Evolutionary conservation across 345 rosid species (phyloP).

Genomic region (Turnera subulata): DNA sequence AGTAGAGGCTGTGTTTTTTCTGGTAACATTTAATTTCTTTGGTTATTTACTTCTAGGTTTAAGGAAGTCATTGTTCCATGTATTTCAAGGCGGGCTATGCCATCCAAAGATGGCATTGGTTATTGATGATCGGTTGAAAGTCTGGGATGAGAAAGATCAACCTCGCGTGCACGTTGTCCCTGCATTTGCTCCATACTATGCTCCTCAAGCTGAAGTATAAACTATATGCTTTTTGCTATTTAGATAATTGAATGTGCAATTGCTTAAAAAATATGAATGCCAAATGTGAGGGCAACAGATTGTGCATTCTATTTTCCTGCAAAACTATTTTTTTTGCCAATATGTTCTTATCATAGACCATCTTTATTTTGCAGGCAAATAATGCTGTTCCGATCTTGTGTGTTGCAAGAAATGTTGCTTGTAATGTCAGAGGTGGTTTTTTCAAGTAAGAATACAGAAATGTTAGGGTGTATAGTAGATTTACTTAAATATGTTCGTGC

Average conservation of each 20-base stretch:
- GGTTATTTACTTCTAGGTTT: conserved; percentile 40
- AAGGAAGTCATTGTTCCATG: conserved; percentile 81
- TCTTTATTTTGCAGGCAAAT: conserved; percentile 51
- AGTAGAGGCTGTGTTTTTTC: not conserved
- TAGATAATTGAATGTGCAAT: conserved; percentile 17
- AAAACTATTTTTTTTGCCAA: conserved; percentile 10
- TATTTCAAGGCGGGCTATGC: conserved; percentile 83
- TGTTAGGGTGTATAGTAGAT: not conserved
- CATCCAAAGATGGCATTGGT: conserved; percentile 97
- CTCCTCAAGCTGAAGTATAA: conserved; percentile 97
- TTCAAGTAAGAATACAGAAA: conserved; percentile 59
- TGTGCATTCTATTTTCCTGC: not conserved
- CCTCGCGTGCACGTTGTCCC: conserved; percentile 97
- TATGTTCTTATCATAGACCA: conserved; percentile 20
- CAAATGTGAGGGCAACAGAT: not conserved
- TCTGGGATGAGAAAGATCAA: conserved; percentile 99
- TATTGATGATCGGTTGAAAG: conserved; percentile 94
- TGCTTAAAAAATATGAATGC: not conserved
- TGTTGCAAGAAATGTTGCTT: conserved; percentile 93
- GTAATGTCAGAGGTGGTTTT: conserved; percentile 94
- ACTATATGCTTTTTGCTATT: conserved; percentile 17
- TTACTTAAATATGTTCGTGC: conserved; percentile 8
- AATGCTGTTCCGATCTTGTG: conserved; percentile 79
- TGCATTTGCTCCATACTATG: conserved; percentile 94
- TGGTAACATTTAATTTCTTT: conserved; percentile 5